Base-by-base conservation (phyloP, 768 basidiomycete species). In the Mycena vulgaris region DNA sequence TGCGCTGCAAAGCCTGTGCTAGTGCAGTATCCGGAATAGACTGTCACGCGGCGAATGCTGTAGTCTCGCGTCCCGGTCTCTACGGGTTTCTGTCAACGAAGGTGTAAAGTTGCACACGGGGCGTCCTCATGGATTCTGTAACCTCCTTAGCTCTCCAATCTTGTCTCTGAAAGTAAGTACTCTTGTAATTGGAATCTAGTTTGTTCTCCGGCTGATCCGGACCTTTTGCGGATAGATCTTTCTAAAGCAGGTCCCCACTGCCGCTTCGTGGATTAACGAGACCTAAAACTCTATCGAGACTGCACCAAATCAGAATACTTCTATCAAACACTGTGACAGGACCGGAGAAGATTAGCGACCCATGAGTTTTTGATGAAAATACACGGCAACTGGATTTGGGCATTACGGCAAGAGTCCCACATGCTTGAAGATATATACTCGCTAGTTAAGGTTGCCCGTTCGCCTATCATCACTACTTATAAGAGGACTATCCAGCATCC, bases 1-100 rank as follows among this genome's bases (percentile, higher is more conserved):
- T 42, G 71, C 71, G 52, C 66, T 71, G 70, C 62, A 66, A 65
- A 69, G 67, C 53, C 65, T 60, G 65, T 69, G 71, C 51, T 72
- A 60, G 27, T 31, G 30, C n/a, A 48, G 35, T 53, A 45, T 59
- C 63, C 60, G 66, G 53, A 68, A 68, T 66, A 69, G 64, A 62
- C 68, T 72, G 66, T 72, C 71, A 60, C 47, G 35, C 31, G 60
- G 60, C 48, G 59, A 57, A 59, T 67, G 59, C 51, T 59, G 59
- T 59, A 39, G 48, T 56, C 68, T 52, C 28, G 57, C 30, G 27
- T 30, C 53, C 70, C 71, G 71, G 51, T 52, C 66, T 65, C 67
- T 35, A 49, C 71, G 67, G 71, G 25, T 53, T 68, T 63, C 66
- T 68, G 70, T 71, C 60, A 57, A 59, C 61, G 51, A 67, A 63